Conservation (phyloP, 2,329 filamentous ascomycete genomes). For the Aspergillus puulaauensis region DNA sequence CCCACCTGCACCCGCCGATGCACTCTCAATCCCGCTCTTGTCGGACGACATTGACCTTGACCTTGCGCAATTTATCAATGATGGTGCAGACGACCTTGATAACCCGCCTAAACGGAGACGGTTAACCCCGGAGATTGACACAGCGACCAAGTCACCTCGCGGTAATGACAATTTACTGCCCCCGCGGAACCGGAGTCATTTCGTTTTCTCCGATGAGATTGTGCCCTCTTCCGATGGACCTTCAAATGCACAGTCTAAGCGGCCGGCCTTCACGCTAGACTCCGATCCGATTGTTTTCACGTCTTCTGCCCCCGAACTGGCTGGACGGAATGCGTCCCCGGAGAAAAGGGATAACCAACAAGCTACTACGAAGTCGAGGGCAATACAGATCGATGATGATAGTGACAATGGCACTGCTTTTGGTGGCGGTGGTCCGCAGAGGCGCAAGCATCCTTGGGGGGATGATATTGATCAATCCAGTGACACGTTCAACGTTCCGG, state of each 20-base stretch:
- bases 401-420: neutral
- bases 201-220: slow-evolving; percentile 33
- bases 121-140: slow-evolving; percentile 23
- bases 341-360: neutral
- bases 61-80: slow-evolving; percentile 25
- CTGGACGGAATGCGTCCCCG: neutral
- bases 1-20: slow-evolving; percentile 6
- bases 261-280: slow-evolving; percentile 20
- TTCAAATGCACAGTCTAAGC: slow-evolving; percentile 8
- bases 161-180: slow-evolving; percentile 1
- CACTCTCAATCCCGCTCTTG: slow-evolving; percentile 15
- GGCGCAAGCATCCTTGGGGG: neutral
- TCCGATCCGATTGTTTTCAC: slow-evolving; percentile 46
- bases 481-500: slow-evolving; percentile 27
- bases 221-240: slow-evolving; percentile 15
- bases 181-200: slow-evolving; percentile 15
- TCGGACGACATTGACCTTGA: slow-evolving; percentile 31
- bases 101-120: slow-evolving; percentile 33
- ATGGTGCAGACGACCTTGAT: slow-evolving; percentile 20
- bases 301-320: slow-evolving; percentile 37
- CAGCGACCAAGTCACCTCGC: neutral
- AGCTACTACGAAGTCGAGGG: slow-evolving; percentile 35
- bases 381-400: slow-evolving; percentile 33
- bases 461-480: slow-evolving; percentile 36
- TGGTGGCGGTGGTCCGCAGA: neutral